Percentiles rank a stretch among this genome's conserved stretches.
These are phyloP conservation scores for Wickerhamomyces silvicola DNA, from an alignment of 805 yeast genomes.

Conservation along the genomic window DNA sequence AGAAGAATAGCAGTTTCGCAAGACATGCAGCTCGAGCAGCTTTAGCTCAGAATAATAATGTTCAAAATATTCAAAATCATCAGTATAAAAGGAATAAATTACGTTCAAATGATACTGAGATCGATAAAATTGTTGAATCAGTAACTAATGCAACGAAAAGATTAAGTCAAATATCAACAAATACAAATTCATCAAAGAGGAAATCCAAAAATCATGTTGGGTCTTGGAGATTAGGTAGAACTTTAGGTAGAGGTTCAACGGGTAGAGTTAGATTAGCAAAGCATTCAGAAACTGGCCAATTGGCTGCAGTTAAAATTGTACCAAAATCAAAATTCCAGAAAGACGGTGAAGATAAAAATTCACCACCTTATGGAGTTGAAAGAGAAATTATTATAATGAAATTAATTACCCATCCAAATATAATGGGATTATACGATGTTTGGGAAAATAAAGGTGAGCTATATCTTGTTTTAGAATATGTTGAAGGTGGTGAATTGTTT, in stretches of 20 bases:
- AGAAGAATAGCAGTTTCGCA: slow-evolving; percentile 15
- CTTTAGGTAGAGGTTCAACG: slow-evolving; percentile 94
- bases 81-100: slow-evolving; percentile 1
- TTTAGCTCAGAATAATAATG: slow-evolving; percentile 14
- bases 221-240: slow-evolving; percentile 94
- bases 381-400: slow-evolving; percentile 84
- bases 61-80: slow-evolving; percentile 32
- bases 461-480: slow-evolving; percentile 87
- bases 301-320: slow-evolving; percentile 95
- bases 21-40: slow-evolving; percentile 22
- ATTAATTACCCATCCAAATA: slow-evolving; percentile 69
- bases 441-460: slow-evolving; percentile 83
- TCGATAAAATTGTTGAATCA: slow-evolving; percentile 23
- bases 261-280: slow-evolving; percentile 93
- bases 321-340: slow-evolving; percentile 70
- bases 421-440: slow-evolving; percentile 73
- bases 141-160: slow-evolving; percentile 26
- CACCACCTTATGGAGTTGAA: slow-evolving; percentile 75
- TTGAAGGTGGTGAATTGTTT: slow-evolving; percentile 95
- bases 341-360: slow-evolving; percentile 39
- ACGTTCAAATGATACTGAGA: slow-evolving; percentile 10
- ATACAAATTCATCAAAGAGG: slow-evolving; percentile 24
- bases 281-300: slow-evolving; percentile 74
- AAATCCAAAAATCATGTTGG: slow-evolving; percentile 46
- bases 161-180: slow-evolving; percentile 22